phyloP scores from a whole-genome alignment of 176 grass and related monocot genomes.

The Aegilops tauschii region DNA sequence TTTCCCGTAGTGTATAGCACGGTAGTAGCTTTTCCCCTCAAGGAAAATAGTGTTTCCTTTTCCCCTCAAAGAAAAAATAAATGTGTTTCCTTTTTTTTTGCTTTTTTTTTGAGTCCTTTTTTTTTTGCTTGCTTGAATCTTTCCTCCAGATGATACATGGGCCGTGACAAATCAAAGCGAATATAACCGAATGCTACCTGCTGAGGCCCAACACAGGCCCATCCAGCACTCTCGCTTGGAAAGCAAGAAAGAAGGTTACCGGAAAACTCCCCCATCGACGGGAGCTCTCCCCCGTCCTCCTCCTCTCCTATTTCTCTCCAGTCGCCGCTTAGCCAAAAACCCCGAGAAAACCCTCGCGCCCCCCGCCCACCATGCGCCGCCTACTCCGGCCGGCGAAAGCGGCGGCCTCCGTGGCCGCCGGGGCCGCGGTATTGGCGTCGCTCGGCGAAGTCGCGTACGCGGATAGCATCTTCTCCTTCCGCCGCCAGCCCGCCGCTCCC shows the following conservation, averaged over 20 bases:
- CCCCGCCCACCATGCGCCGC: constrained; percentile 31
- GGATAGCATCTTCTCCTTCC: constrained; percentile 57
- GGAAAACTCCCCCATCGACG: not conserved
- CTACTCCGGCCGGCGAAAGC: constrained; percentile 36
- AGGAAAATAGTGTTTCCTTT: no score
- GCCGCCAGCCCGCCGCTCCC: constrained; percentile 27
- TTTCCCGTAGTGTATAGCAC: no score
- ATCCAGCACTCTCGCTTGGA: not conserved
- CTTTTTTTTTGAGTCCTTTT: no score
- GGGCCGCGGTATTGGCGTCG: constrained; percentile 20
- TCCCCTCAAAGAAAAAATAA: no score
- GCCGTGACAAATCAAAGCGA: no score
- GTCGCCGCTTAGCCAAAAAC: constrained; percentile 36
- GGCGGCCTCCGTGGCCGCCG: constrained; percentile 28
- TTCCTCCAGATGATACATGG: no score
- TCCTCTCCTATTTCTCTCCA: not conserved
- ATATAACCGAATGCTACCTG: no score
- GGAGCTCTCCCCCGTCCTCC: not conserved
- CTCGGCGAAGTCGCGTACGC: constrained; percentile 60
- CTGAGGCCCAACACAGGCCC: not conserved
- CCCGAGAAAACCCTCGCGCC: constrained; percentile 34
- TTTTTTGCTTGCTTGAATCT: no score
- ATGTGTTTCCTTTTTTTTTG: no score
- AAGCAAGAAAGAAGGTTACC: constrained; percentile 18
- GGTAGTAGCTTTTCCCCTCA: no score